Evolutionary conservation across 2,329 filamentous ascomycete genomes (phyloP).

Genomic region (Colletotrichum destructivum): DNA sequence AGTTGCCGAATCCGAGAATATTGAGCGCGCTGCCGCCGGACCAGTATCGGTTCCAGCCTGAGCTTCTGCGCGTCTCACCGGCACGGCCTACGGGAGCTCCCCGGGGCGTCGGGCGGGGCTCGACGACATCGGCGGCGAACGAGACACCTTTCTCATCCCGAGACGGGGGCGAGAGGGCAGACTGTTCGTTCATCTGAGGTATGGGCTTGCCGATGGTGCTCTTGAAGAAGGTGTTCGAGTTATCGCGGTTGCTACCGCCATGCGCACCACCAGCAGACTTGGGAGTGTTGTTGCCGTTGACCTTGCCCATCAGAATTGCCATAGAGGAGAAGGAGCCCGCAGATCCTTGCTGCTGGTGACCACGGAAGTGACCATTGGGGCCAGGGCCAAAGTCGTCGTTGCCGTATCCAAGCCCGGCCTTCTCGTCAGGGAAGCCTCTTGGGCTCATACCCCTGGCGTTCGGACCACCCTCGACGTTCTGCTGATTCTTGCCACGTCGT

Average conservation of each 20-base stretch:
- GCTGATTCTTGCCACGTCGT: slow-evolving; percentile 71
- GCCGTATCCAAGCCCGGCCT: slow-evolving; percentile 66
- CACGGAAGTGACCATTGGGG: slow-evolving; percentile 57
- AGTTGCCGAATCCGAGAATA: slow-evolving; percentile 71
- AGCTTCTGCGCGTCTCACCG: slow-evolving; percentile 71
- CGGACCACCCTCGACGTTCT: slow-evolving; percentile 64
- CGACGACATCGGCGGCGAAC: slow-evolving; percentile 53
- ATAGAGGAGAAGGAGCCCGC: slow-evolving; percentile 74
- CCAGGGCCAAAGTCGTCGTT: slow-evolving; percentile 52
- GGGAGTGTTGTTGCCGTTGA: slow-evolving; percentile 32
- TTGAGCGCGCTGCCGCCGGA: slow-evolving; percentile 80
- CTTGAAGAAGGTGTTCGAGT: slow-evolving; percentile 72
- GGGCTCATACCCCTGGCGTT: slow-evolving; percentile 56
- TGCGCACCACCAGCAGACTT: slow-evolving; percentile 50
- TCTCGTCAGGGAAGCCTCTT: slow-evolving; percentile 66
- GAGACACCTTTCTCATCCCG: slow-evolving; percentile 58
- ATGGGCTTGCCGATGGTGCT: slow-evolving; percentile 74
- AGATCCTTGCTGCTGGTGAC: slow-evolving; percentile 68
- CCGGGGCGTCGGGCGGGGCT: slow-evolving; percentile 54
- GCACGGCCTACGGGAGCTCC: slow-evolving; percentile 51
- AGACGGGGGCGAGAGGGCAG: slow-evolving; percentile 45
- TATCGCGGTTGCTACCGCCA: slow-evolving; percentile 67
- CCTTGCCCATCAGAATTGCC: slow-evolving; percentile 74
- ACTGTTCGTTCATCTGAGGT: slow-evolving; percentile 58
- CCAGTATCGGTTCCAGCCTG: slow-evolving; percentile 85